Conservation (phyloP, 495 filamentous ascomycete species). For the Podospora australis region DNA sequence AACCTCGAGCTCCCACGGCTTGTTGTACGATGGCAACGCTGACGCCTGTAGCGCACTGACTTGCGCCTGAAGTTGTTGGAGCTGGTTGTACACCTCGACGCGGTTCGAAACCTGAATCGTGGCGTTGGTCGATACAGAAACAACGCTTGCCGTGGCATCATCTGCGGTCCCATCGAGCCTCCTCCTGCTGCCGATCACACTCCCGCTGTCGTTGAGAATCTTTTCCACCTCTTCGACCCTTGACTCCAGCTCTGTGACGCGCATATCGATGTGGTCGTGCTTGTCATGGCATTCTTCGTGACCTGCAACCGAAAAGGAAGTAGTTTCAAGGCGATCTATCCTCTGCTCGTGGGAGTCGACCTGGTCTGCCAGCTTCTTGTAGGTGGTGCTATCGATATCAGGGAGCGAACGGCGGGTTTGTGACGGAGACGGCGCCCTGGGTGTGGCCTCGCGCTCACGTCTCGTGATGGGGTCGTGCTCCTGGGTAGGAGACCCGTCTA, state of each 20-base stretch:
- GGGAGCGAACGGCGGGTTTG: slow-evolving; percentile 5
- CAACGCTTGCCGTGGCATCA: slow-evolving; percentile 35
- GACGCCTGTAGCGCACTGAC: slow-evolving; percentile 49
- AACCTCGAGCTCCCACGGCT: slow-evolving; percentile 65
- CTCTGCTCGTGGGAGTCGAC: slow-evolving; percentile 48
- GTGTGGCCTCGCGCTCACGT: slow-evolving; percentile 9
- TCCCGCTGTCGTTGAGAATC: slow-evolving; percentile 40
- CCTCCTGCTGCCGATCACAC: slow-evolving; percentile 31
- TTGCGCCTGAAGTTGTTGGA: slow-evolving; percentile 51
- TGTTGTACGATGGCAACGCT: slow-evolving; percentile 46
- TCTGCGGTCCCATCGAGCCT: slow-evolving; percentile 23
- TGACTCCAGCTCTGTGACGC: slow-evolving; percentile 56
- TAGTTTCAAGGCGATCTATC: slow-evolving; percentile 53
- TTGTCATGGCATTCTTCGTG: slow-evolving; percentile 55
- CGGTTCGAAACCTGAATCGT: slow-evolving; percentile 25
- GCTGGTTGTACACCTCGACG: slow-evolving; percentile 41
- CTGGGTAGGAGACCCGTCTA: slow-evolving; percentile 15
- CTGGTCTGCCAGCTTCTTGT: slow-evolving; percentile 32
- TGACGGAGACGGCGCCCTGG: slow-evolving; percentile 6
- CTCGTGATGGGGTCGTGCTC: slow-evolving; percentile 1
- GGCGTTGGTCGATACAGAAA: slow-evolving; percentile 41
- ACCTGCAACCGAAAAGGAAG: slow-evolving; percentile 49
- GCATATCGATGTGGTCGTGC: slow-evolving; percentile 51
- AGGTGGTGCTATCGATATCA: slow-evolving; percentile 17
- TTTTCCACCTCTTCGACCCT: slow-evolving; percentile 55